Evolutionary conservation across 495 filamentous ascomycete species (phyloP), one percentile per base, ranked within the genome.

Genomic region (Tuber brumale): DNA sequence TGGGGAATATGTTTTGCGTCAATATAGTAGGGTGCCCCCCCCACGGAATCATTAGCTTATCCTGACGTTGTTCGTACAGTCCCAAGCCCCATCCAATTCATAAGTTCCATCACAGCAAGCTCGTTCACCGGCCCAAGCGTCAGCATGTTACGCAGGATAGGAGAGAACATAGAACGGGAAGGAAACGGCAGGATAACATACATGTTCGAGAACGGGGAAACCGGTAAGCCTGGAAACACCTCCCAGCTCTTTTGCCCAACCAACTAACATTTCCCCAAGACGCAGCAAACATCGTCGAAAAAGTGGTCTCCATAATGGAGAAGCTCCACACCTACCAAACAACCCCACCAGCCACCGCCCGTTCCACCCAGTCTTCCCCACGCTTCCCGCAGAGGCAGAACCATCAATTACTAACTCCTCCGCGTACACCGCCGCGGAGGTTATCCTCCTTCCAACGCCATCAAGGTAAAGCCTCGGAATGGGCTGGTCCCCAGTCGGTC

Each of bases 1-100:
- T 42, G 81, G 81, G 1, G 77, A 82, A 42, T 82, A 72, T n/a
- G 81, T 82, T 0, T 45, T 82, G 19, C 77, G 81, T 3, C 81
- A 82, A 37, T 79, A 82, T 43, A 72, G 76, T 75, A 70, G 75
- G 46, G 8, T 35, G 1, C 43, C 31, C 21, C 37, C 21, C 42
- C 21, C 27, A 18, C 27, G 19, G 19, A 27, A 27, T 7, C 2
- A n/a, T 21, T 27, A 27, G n/a, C 41, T 16, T 37, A 12, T 7
- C 37, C 35, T 21, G 9, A 75, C 35, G 1, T 44, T 16, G 7
- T 75, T 5, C 9, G n/a, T 23, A n/a, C 21, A 75, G 73, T 80
- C 10, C 44, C 48, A 9, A 77, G 76, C 18, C 81, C 81, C 1
- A 74, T 82, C n/a, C 57, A 74, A 19, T 76, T 82, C 27, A 82